Evolutionary conservation across 108 stramenopile species (phyloP).

Genomic region (Nannochloropsis gaditana): DNA sequence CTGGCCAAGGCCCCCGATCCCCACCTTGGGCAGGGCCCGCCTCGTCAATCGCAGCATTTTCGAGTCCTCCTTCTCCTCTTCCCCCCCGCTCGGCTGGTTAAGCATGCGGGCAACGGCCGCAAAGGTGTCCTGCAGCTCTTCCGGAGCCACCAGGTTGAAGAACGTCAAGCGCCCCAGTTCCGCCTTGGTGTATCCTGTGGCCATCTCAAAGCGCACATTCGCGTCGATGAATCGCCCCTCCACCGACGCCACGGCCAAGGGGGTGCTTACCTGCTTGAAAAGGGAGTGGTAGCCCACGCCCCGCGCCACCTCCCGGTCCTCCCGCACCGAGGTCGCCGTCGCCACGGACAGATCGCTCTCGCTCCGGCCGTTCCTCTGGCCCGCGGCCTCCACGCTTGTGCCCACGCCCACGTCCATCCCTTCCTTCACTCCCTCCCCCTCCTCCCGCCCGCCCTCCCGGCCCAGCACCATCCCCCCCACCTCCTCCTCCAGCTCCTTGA

Average conservation of each 20-base stretch:
- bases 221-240: constrained; percentile 46
- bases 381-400: background rate
- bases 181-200: constrained; percentile 36
- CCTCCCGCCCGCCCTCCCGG: constrained; percentile 23
- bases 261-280: constrained; percentile 35
- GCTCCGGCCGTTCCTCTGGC: background rate
- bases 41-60: background rate
- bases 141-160: constrained; percentile 45
- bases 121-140: constrained; percentile 45
- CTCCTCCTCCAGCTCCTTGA: constrained; percentile 38
- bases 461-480: constrained; percentile 30
- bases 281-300: constrained; percentile 35
- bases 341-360: background rate
- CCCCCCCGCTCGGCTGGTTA: background rate
- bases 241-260: constrained; percentile 39
- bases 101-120: constrained; percentile 18
- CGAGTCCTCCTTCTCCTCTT: background rate
- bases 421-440: constrained; percentile 20
- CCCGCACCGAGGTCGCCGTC: background rate
- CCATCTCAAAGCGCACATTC: constrained; percentile 27
- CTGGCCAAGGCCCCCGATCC: background rate
- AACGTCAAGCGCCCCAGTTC: constrained; percentile 40
- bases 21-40: background rate
- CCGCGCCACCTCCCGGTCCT: constrained; percentile 6
- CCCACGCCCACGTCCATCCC: background rate